Conservation (phyloP, 345 rosid genomes). For the Eucalyptus albens region DNA sequence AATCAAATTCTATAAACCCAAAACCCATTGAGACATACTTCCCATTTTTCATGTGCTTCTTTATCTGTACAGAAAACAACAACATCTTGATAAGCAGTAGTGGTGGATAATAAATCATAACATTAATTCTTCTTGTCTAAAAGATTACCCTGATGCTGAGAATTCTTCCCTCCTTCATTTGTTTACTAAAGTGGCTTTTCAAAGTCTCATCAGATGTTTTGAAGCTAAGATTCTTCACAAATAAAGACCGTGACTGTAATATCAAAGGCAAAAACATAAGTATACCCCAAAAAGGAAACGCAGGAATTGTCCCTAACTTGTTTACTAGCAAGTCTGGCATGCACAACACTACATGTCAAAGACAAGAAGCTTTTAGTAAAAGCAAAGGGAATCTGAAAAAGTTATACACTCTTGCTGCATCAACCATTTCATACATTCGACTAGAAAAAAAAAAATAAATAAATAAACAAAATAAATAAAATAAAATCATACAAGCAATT, state of each 20-base stretch:
- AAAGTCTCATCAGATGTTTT: conserved; percentile 76
- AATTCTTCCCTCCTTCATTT: conserved; percentile 61
- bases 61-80: conserved; percentile 40
- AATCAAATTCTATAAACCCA: conserved; percentile 88
- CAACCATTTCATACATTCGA: neutral
- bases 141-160: conserved; percentile 64
- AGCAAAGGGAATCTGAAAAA: neutral
- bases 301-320: neutral
- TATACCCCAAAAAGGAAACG: neutral
- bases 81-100: neutral
- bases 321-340: neutral
- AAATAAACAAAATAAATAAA: too few relatives aligned
- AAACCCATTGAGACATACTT: conserved; percentile 80
- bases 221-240: conserved; percentile 87
- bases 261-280: neutral
- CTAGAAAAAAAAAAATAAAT: neutral
- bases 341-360: neutral
- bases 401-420: neutral
- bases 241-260: conserved; percentile 72
- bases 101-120: neutral
- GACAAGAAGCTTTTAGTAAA: neutral
- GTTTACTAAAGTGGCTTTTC: conserved; percentile 55
- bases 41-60: conserved; percentile 71
- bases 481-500: neutral
- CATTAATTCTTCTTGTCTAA: neutral